Percentiles rank a stretch among this genome's conserved stretches.
These are phyloP conservation scores for Colletotrichum melonis DNA, from an alignment of 2,329 filamentous ascomycete species.

Conservation along the genomic window DNA sequence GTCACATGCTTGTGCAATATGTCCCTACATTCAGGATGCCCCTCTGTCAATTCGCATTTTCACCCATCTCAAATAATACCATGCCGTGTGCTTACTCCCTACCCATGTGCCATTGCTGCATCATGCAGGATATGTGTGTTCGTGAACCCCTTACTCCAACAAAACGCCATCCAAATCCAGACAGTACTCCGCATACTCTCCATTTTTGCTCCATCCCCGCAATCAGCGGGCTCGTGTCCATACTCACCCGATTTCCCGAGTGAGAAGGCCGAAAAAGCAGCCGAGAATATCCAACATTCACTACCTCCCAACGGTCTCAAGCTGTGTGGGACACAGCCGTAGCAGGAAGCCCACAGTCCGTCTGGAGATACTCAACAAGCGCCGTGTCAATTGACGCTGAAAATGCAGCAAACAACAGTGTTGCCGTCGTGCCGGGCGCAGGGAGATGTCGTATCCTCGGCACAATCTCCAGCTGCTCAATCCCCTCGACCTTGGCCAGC, in stretches of 20 bases:
- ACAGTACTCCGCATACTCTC: constrained; percentile 8
- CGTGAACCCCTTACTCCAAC: background rate
- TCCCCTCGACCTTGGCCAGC: constrained; percentile 59
- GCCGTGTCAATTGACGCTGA: constrained; percentile 69
- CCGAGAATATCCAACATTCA: too few relatives aligned
- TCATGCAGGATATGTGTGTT: background rate
- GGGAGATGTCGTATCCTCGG: constrained; percentile 66
- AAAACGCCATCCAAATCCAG: constrained; percentile 17
- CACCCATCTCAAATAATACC: background rate
- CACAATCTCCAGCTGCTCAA: constrained; percentile 62
- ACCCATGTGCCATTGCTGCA: background rate
- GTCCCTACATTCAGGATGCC: background rate
- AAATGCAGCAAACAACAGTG: constrained; percentile 69
- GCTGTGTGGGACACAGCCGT: background rate
- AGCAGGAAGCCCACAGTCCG: constrained; percentile 37
- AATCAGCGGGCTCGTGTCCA: background rate
- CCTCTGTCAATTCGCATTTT: background rate
- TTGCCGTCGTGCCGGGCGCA: constrained; percentile 61
- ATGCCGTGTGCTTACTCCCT: background rate
- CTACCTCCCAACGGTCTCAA: background rate
- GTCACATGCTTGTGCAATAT: background rate
- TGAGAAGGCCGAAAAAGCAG: background rate
- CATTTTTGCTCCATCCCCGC: constrained; percentile 12
- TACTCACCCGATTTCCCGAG: constrained; percentile 18
- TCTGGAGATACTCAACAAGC: constrained; percentile 62